Evolutionary conservation across 2,329 filamentous ascomycete genomes (phyloP), one percentile per base, ranked within the genome.

Genomic region (Lasiodiplodia gonubiensis): DNA sequence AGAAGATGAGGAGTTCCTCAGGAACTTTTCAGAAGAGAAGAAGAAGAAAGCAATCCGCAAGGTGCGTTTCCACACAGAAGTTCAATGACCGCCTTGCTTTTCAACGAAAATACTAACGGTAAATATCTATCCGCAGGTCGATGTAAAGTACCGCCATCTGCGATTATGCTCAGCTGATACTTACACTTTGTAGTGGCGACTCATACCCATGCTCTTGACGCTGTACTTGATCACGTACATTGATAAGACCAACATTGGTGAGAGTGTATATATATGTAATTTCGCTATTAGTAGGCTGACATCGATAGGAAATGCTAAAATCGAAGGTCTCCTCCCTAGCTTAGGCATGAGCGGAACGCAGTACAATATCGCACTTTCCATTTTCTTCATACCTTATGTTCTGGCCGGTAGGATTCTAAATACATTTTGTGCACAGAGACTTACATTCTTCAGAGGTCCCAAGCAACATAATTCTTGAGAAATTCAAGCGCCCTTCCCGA

Each of bases 291-390:
- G 16, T 2, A 30, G 25, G 53, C 54, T 57, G 11, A 57, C 35
- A 6, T 2, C 3, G 16, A 64, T 79, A 48, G 72, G 69, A 25
- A 89, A 86, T 82, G 80, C 72, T 65, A 75, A 75, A 23, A 74
- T 81, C 39, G 74, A 77, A 61, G 72, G 74, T 16, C 67, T 77
- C 10, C 70, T 70, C 18, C 69, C 68, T 18, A 69, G 72, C 7
- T 65, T 74, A 6, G 46, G 69, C 6, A 70, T 78, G 64, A 42
- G 54, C 12, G 87, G 86, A 1, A 86, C 88, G 52, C 80, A 90
- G 69, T 90, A 90, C 70, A 80, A 90, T 1, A 86, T 85, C 0
- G 86, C 87, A 0, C 72, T 90, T 49, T 90, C 87, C 0, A 73
- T 90, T 0, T 90, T 89, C 75, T 90, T 90, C 72, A 79, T 80